These are phyloP conservation scores for Pseudozyma thailandica DNA, from an alignment of 1,284 basidiomycete species.

Conservation along the genomic window DNA sequence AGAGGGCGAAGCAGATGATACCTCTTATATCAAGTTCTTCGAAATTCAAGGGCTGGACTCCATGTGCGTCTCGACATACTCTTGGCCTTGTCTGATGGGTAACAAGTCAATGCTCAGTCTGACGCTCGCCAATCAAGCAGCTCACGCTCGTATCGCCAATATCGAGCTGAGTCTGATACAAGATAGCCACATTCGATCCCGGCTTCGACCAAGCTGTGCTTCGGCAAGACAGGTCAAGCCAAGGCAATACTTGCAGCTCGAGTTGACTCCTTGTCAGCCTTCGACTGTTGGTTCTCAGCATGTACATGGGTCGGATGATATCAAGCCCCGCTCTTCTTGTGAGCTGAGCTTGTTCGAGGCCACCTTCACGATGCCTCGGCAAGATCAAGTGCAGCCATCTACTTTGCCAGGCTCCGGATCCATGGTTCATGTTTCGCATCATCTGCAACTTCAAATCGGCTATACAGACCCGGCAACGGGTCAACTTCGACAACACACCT, in stretches of 20 bases:
- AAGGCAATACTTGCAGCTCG: not conserved
- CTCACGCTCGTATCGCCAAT: not conserved
- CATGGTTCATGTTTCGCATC: conserved; percentile 12
- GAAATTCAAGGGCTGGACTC: conserved; percentile 2
- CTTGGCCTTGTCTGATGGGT: conserved; percentile 11
- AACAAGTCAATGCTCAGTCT: not conserved
- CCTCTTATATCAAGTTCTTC: conserved; percentile 10
- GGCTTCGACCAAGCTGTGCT: not conserved
- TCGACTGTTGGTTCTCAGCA: too few relatives aligned
- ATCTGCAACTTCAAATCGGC: conserved; percentile 4
- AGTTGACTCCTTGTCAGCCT: not conserved
- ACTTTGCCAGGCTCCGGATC: not conserved
- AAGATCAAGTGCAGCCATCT: not conserved
- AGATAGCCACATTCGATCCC: conserved; percentile 5
- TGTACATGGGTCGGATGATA: too few relatives aligned
- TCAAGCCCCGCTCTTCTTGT: too few relatives aligned
- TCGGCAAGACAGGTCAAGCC: conserved; percentile 4
- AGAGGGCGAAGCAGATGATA: not conserved
- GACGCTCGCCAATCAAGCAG: not conserved
- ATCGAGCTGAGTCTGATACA: conserved; percentile 8
- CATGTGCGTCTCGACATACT: conserved; percentile 7
- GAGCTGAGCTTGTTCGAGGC: not conserved
- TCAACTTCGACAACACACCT: not conserved
- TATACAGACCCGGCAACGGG: not conserved
- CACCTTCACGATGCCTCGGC: not conserved